Base-by-base conservation (phyloP, 2,329 filamentous ascomycete genomes). In the Xylariaceae sp. region DNA sequence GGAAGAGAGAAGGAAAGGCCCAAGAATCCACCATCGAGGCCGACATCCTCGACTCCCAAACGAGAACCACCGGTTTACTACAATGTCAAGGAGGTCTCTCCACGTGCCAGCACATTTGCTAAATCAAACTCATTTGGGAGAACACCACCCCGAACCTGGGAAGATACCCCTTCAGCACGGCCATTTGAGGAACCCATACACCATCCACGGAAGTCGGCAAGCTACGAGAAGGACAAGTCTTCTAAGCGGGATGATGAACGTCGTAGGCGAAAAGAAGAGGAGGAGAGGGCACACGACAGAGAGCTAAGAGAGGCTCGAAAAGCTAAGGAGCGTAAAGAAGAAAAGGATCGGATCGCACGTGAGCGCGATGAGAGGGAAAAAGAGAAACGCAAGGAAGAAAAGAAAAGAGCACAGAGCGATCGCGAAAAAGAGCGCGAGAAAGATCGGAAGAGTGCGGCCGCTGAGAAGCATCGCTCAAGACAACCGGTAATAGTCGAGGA, bases 71-170 rank as follows among this genome's bases (percentile, higher is more conserved):
- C 61, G 67, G 54, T 55, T 63, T 71, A 49, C 71, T 75, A 63
- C 64, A 75, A 83, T 44, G 71, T 83, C 41, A 73, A 74, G 57
- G 78, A 77, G 2, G 74, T 78, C 13, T 79, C 82, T 51, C 78
- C 77, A 39, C 70, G 74, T 49, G 51, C 75, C 5, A 67, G 71
- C 10, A 67, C 73, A 1, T 77, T 74, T 65, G 51, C 60, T 13
- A 64, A 74, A 71, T 62, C 65, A 62, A 19, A 62, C 65, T 37
- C 69, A 62, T 57, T 68, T 69, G 58, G n/a, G 65, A 71, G 51
- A 63, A 68, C 54, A 1, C 60, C 70, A 0, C 67, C 74, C 12
- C 65, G 68, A 16, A 78, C 77, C 8, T 80, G 71, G 57, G 79
- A 81, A 15, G 76, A 80, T 21, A 73, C 78, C 3, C 63, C 76